These are phyloP conservation scores for Geranium incanum DNA, from an alignment of 441 rosid genomes.

Conservation along the genomic window DNA sequence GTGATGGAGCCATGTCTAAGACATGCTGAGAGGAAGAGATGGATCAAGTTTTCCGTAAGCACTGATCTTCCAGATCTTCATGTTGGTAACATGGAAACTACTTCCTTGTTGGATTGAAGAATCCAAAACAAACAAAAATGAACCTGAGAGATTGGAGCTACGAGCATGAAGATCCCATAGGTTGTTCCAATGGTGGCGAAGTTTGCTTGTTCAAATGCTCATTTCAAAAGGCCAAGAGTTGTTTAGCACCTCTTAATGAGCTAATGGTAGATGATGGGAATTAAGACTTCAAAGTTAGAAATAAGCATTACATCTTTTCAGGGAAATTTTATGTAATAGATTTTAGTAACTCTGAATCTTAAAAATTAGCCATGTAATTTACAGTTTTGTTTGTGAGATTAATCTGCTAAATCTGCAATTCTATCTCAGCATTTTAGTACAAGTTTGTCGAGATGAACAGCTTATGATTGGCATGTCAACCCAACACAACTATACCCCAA, in stretches of 20 bases:
- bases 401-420: neutral
- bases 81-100: neutral
- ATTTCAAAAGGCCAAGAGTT: neutral
- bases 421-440: too few relatives aligned
- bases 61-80: conserved; percentile 28
- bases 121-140: neutral
- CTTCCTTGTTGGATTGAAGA: conserved; percentile 1
- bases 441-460: too few relatives aligned
- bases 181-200: too few relatives aligned
- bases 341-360: neutral
- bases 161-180: too few relatives aligned
- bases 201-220: neutral
- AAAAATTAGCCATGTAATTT: too few relatives aligned
- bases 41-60: conserved; percentile 38
- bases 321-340: neutral
- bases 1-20: conserved; percentile 41
- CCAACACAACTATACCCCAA: too few relatives aligned
- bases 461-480: too few relatives aligned
- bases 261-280: neutral
- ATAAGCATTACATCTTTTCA: neutral
- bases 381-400: too few relatives aligned
- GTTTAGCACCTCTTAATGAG: too few relatives aligned
- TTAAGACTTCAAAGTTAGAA: neutral
- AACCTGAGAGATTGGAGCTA: too few relatives aligned
- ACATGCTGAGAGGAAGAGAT: conserved; percentile 42